A percentile compares a stretch with the other conserved stretches of the same genome.
Evolutionary conservation across 2,329 filamentous ascomycete genomes (phyloP).

Genomic region (Colletotrichum scovillei): DNA sequence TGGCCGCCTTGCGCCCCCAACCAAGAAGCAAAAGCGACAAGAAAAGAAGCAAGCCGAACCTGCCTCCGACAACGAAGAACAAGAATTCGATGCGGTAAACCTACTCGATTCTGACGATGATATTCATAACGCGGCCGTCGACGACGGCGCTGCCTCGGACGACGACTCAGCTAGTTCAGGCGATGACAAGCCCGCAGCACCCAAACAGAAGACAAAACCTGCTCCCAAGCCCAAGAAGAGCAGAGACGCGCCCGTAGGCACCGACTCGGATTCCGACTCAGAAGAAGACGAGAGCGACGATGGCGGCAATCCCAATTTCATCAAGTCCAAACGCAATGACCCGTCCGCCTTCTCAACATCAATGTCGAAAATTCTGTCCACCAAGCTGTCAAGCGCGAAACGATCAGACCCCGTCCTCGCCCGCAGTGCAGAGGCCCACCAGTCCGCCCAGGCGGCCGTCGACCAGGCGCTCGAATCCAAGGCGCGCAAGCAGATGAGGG

Average conservation of each 20-base stretch:
- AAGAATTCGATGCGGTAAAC: conserved; percentile 62
- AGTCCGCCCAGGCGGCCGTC: conserved; percentile 77
- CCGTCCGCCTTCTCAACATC: conserved; percentile 91
- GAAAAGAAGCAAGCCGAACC: conserved; percentile 65
- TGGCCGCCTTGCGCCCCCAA: conserved; percentile 52
- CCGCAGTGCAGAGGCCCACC: conserved; percentile 79
- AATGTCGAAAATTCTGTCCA: conserved; percentile 90
- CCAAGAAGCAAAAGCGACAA: conserved; percentile 60
- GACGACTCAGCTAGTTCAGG: conserved; percentile 49
- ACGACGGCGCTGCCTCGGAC: conserved; percentile 57
- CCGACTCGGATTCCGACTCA: conserved; percentile 47
- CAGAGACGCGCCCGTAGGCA: conserved; percentile 31
- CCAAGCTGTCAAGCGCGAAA: conserved; percentile 85
- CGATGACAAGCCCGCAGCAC: conserved; percentile 47
- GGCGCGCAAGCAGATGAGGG: conserved; percentile 81
- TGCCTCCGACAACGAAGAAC: conserved; percentile 53
- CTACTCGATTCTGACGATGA: conserved; percentile 69
- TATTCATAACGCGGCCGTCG: conserved; percentile 63
- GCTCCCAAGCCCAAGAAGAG: conserved; percentile 40
- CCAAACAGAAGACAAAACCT: conserved; percentile 40
- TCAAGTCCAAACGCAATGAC: conserved; percentile 88
- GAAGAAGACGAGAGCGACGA: conserved; percentile 42
- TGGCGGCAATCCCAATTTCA: conserved; percentile 50
- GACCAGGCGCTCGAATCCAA: conserved; percentile 85
- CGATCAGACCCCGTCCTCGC: conserved; percentile 92